Evolutionary conservation across 257 asterid genomes (phyloP).

Genomic region (Jaltomata sinuosa): DNA sequence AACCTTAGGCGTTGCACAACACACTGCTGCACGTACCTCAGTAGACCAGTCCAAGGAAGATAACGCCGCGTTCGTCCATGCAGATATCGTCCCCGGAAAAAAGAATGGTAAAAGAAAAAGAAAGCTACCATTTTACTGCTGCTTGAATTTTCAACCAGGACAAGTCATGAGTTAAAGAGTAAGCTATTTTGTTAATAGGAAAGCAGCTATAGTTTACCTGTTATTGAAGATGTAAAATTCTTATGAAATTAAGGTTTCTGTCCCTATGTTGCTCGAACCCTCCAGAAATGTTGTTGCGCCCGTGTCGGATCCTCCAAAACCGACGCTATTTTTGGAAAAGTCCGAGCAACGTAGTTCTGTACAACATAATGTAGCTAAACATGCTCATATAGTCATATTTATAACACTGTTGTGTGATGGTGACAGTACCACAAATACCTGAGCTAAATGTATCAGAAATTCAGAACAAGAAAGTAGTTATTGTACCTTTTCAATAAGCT

Average conservation of each 20-base stretch:
- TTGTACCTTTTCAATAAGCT: too few species aligned
- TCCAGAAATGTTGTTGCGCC: background rate
- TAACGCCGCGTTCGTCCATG: background rate
- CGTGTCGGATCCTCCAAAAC: background rate
- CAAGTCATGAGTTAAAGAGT: background rate
- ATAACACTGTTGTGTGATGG: background rate
- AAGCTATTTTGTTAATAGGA: background rate
- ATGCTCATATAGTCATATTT: background rate
- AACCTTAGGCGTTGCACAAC: conserved; percentile 9
- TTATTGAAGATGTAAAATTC: background rate
- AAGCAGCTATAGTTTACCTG: background rate
- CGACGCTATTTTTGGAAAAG: background rate
- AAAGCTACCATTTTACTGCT: conserved; percentile 25
- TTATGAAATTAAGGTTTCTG: background rate
- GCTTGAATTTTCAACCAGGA: conserved; percentile 25
- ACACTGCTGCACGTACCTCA: conserved; percentile 12
- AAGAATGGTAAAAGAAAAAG: conserved; percentile 17
- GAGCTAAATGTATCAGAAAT: background rate
- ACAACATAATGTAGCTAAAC: background rate
- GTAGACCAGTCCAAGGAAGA: conserved; percentile 12
- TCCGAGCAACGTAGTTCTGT: background rate
- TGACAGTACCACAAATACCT: background rate
- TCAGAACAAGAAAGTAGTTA: too few species aligned
- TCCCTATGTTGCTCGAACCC: background rate
- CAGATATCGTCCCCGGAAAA: conserved; percentile 10